Base-by-base conservation (phyloP, 1,284 basidiomycete genomes). In the Xanthoconium separans region DNA sequence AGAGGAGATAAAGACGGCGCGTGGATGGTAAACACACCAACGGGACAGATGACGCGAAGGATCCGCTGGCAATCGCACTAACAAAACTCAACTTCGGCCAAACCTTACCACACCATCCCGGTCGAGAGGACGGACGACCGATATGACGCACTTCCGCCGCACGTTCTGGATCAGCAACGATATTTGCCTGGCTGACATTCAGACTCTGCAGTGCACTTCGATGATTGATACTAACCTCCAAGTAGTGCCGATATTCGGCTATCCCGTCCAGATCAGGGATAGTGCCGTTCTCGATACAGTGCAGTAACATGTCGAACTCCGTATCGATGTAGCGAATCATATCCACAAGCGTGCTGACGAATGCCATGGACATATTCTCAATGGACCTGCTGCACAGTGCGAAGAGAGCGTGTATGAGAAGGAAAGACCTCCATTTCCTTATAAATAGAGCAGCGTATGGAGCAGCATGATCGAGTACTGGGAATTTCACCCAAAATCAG, bases 341-440 rank as follows among this genome's bases (percentile, higher is more conserved):
- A 15, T 64, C 55, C 34, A 63, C 39, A 16, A 65, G 51, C 1
- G 48, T 47, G 13, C 27, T 49, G 20, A 50, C 34, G 39, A 63
- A 65, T 2, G 27, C 30, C 22, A 44, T 36, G 9, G 5, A 9
- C n/a, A 62, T 55, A 9, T 41, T 31, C 33, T 52, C 47, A 11
- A 65, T 40, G 10, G 50, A 46, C 37, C 30, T 49, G 46, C 56
- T 52, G 4, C 46, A 20, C 13, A 69, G 12, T 12, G 54, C 48
- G 43, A 65, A 66, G 11, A 66, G 22, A 1, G 46, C 65, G 15
- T 63, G 64, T 9, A 63, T 55, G 4, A 66, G 42, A n/a, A 66
- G 63, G 33, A 57, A 68, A 12, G 66, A 53, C 4, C 51, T 49
- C 50, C 55, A 63, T 12, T 57, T 54, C 36, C 24, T 24, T 48